Conservation (phyloP, 140 eudicot species). For the Senecio squalidus region DNA sequence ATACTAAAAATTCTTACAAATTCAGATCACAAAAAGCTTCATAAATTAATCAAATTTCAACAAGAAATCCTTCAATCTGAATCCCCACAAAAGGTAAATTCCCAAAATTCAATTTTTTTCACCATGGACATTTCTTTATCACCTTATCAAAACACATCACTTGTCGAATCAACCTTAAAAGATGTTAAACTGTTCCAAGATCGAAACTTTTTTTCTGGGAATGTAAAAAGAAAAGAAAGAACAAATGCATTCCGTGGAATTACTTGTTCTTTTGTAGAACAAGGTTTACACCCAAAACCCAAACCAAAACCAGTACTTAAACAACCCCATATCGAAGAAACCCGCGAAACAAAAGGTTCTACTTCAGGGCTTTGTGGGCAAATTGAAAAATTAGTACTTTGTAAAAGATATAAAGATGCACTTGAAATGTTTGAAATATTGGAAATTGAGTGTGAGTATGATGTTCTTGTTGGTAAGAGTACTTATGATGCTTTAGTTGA, state of each 20-base stretch:
- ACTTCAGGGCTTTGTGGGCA: slow-evolving; percentile 44
- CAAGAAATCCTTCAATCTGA: background rate
- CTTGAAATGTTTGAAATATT: slow-evolving; percentile 72
- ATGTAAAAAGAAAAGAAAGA: slow-evolving; percentile 16
- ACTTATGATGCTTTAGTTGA: slow-evolving; percentile 73
- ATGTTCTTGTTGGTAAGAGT: slow-evolving; percentile 37
- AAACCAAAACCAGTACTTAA: slow-evolving; percentile 33
- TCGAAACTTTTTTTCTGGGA: slow-evolving; percentile 15
- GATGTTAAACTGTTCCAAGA: slow-evolving; percentile 14
- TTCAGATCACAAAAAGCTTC: background rate
- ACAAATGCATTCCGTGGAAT: slow-evolving; percentile 18
- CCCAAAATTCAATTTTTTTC: background rate
- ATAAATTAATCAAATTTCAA: background rate
- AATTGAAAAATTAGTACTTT: slow-evolving; percentile 58
- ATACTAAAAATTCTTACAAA: background rate
- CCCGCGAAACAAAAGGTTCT: background rate
- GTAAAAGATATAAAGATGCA: slow-evolving; percentile 50
- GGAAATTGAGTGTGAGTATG: slow-evolving; percentile 44
- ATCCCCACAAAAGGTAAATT: slow-evolving; percentile 8
- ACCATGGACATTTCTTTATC: slow-evolving; percentile 46
- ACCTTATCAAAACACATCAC: slow-evolving; percentile 24
- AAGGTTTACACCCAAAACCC: slow-evolving; percentile 45
- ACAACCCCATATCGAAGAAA: slow-evolving; percentile 5
- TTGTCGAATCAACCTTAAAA: slow-evolving; percentile 16
- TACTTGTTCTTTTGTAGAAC: slow-evolving; percentile 33